Evolutionary conservation across 805 yeast genomes (phyloP).

Genomic region (Schizosaccharomyces osmophilus): DNA sequence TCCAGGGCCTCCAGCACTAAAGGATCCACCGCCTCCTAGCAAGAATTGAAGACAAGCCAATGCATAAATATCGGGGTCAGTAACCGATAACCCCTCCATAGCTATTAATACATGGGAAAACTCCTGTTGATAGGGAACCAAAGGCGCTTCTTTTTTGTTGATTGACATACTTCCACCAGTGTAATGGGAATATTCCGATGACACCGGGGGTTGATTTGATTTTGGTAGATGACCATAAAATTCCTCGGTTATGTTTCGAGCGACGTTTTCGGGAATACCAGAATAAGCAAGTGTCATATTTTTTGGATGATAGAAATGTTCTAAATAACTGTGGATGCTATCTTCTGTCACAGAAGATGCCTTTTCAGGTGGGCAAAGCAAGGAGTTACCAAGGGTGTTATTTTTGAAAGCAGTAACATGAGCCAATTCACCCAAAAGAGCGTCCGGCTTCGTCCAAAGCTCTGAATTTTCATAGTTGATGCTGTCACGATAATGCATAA

Average conservation of each 20-base stretch:
- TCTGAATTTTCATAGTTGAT: conserved; percentile 66
- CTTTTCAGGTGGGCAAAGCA: conserved; percentile 53
- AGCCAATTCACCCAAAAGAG: conserved; percentile 69
- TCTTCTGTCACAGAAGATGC: conserved; percentile 29
- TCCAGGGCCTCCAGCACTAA: conserved; percentile 97
- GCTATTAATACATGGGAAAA: conserved; percentile 68
- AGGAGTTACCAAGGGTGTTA: conserved; percentile 63
- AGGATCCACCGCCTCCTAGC: conserved; percentile 91
- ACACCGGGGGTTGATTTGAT: conserved; percentile 8
- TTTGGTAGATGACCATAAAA: conserved; percentile 31
- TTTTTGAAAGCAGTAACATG: conserved; percentile 57
- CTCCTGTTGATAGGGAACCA: conserved; percentile 20
- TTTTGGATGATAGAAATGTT: conserved; percentile 48
- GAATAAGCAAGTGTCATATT: conserved; percentile 66
- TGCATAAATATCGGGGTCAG: conserved; percentile 70
- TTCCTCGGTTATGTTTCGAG: conserved; percentile 35
- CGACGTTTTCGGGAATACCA: conserved; percentile 52
- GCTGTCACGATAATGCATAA: conserved; percentile 45
- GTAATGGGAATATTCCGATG: conserved; percentile 21
- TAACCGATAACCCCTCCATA: conserved; percentile 66
- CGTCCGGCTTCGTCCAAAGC: conserved; percentile 59
- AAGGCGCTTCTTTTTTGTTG: conserved; percentile 7
- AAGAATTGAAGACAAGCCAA: conserved; percentile 72
- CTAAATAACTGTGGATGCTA: conserved; percentile 35
- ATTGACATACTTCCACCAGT: conserved; percentile 25